Percentiles rank a stretch among this genome's conserved stretches.
Conservation (phyloP, 768 basidiomycete genomes). For the Russula ochroleuca region DNA sequence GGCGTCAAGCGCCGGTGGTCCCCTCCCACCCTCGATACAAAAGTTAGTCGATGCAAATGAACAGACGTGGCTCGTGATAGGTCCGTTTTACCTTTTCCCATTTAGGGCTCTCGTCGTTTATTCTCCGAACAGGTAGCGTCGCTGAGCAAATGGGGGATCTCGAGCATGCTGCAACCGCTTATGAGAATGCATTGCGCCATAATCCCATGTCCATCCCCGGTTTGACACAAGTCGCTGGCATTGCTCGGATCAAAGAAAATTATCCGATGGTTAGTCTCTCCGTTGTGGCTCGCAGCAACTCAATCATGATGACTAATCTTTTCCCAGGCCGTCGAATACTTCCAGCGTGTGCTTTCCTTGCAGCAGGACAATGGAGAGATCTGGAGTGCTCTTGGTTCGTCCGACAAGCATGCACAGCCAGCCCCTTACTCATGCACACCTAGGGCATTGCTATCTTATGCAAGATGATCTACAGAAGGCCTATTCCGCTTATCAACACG, state of each 20-base stretch:
- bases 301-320: slow-evolving; percentile 26
- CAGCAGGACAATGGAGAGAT: slow-evolving; percentile 98
- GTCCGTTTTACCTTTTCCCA: slow-evolving; percentile 40
- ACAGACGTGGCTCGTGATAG: slow-evolving; percentile 93
- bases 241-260: slow-evolving; percentile 96
- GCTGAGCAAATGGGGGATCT: slow-evolving; percentile 95
- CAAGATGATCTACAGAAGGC: slow-evolving; percentile 99
- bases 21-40: slow-evolving; percentile 50
- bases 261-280: slow-evolving; percentile 78
- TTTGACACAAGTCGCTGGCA: slow-evolving; percentile 90
- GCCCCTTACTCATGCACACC: slow-evolving; percentile 17
- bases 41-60: slow-evolving; percentile 86
- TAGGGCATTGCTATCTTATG: slow-evolving; percentile 97
- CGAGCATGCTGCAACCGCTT: slow-evolving; percentile 87
- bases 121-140: slow-evolving; percentile 66
- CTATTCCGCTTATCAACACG: slow-evolving; percentile 97
- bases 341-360: slow-evolving; percentile 84
- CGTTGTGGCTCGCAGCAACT: slow-evolving; percentile 2
- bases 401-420: slow-evolving; percentile 27
- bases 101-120: slow-evolving; percentile 21
- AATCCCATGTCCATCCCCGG: slow-evolving; percentile 88
- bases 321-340: slow-evolving; percentile 88
- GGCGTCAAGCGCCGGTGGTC: slow-evolving; percentile 26
- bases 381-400: slow-evolving; percentile 89
- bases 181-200: slow-evolving; percentile 93